A percentile compares a stretch with the other conserved stretches of the same genome.
Conservation (phyloP, 768 basidiomycete species). For the Gelatoporia subvermispora region DNA sequence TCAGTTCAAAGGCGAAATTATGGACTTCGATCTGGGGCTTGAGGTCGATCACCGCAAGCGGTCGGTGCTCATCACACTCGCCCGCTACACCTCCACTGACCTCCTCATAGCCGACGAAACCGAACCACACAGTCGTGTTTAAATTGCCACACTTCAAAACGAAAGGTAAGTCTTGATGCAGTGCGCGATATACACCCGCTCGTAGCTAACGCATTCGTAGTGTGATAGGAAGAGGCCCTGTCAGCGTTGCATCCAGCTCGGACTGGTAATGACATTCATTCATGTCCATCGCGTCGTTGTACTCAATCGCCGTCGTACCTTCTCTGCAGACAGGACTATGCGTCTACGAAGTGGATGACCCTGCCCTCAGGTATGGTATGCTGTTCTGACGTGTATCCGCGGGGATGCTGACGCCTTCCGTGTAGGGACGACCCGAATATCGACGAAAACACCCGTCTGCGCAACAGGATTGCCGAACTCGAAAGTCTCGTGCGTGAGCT, state of each 20-base stretch:
- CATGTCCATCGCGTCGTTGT: neutral
- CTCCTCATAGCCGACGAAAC: constrained; percentile 80
- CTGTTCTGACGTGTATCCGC: neutral
- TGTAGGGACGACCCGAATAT: constrained; percentile 77
- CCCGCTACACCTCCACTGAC: constrained; percentile 45
- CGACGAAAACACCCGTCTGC: constrained; percentile 82
- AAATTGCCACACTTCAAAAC: constrained; percentile 91
- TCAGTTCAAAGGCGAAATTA: constrained; percentile 71
- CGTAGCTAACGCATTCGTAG: constrained; percentile 33
- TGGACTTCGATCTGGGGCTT: constrained; percentile 57
- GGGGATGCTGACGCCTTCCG: constrained; percentile 1
- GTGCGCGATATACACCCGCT: constrained; percentile 1
- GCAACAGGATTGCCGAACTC: constrained; percentile 87
- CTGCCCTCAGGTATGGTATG: constrained; percentile 58
- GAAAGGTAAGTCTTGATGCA: constrained; percentile 55
- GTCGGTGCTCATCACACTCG: constrained; percentile 12
- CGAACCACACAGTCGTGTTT: constrained; percentile 84
- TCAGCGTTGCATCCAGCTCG: constrained; percentile 84
- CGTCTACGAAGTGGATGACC: constrained; percentile 93
- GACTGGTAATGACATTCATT: constrained; percentile 47
- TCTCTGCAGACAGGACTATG: constrained; percentile 77
- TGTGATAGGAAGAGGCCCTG: constrained; percentile 92
- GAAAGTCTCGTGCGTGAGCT: constrained; percentile 89
- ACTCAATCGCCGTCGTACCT: neutral
- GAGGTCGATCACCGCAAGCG: constrained; percentile 28